phyloP scores from a whole-genome alignment of 768 basidiomycete genomes.

The Serendipita sp. region DNA sequence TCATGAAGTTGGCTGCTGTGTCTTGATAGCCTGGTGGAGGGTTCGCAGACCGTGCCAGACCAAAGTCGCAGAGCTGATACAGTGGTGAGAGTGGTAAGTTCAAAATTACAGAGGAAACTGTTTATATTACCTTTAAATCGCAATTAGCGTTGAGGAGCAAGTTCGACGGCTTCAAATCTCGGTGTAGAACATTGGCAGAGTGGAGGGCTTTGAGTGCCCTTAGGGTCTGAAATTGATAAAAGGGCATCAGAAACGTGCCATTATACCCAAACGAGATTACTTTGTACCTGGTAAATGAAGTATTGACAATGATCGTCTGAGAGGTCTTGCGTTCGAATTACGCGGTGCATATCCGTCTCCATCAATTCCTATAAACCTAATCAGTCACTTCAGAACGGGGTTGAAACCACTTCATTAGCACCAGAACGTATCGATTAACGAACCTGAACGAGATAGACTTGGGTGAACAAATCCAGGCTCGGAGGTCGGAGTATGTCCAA shows the following conservation, averaged over 20 bases:
- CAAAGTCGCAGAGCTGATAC: conserved; percentile 66
- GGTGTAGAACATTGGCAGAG: conserved; percentile 85
- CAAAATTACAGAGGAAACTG: conserved; percentile 5
- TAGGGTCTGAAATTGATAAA: conserved; percentile 38
- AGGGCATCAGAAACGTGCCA: neutral
- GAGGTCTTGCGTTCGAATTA: conserved; percentile 86
- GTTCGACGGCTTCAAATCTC: conserved; percentile 94
- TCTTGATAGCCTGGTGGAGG: conserved; percentile 58
- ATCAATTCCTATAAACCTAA: conserved; percentile 30
- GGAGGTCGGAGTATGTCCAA: conserved; percentile 82
- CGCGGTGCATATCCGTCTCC: conserved; percentile 93
- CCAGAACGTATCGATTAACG: conserved; percentile 22
- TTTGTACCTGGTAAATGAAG: conserved; percentile 73
- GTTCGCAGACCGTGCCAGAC: conserved; percentile 64
- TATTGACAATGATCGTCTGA: conserved; percentile 95
- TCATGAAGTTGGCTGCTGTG: conserved; percentile 69
- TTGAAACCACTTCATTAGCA: neutral
- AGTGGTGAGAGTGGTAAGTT: neutral
- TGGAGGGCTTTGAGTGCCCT: conserved; percentile 90
- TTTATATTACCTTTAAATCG: conserved; percentile 62
- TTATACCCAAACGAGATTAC: too few species aligned
- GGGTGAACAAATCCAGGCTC: conserved; percentile 61
- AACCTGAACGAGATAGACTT: conserved; percentile 62
- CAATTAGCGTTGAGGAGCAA: conserved; percentile 91
- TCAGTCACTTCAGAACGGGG: conserved; percentile 22